Base-by-base conservation (phyloP, 2,329 filamentous ascomycete species). In the Reticulascus tulasneorum region DNA sequence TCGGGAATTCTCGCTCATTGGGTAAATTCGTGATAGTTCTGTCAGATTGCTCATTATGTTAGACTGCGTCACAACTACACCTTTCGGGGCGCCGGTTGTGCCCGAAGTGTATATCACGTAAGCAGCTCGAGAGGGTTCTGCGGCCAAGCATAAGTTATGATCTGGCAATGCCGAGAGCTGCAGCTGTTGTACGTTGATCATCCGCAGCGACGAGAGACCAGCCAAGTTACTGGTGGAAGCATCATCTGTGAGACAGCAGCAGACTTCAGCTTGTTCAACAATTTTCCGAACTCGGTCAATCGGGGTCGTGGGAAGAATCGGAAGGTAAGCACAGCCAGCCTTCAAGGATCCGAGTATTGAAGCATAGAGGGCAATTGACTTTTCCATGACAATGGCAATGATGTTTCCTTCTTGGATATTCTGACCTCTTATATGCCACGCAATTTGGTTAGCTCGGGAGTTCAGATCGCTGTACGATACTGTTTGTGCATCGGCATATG, bases 61-160 rank as follows among this genome's bases (percentile, higher is more conserved):
- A 25, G 73, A 65, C 46, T 90, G 82, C 0, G 85, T 87, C 15
- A 94, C 74, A 5, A 85, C 70, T 4, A 94, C 84, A 3, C 86
- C 86, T 52, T 94, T 94, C 0, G 86, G 88, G 2, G 66, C 68
- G 1, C 86, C 88, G 1, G 87, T 94, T 24, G 83, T 91, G 4
- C 89, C 89, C 17, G 85, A 89, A 0, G 86, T 94, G 55, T 86
- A 94, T 2, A 94, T 81, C 13, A 85, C 77, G 53, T 94, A 94
- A 7, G 86, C 82, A 3, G 86, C 54, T 11, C 78, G 64, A 2
- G 69, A 64, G 0, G 66, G 62, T 29, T 72, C 54, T 4, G 65
- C 57, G 0, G 50, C 30, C 2, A 65, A 55, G 2, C 53, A 38
- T 2, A 67, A 46, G 27, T 77, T 72, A 0, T 53, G 33, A 2